Evolutionary conservation across 495 filamentous ascomycete genomes (phyloP).

Genomic region (Pyrenopolyporus hunteri): DNA sequence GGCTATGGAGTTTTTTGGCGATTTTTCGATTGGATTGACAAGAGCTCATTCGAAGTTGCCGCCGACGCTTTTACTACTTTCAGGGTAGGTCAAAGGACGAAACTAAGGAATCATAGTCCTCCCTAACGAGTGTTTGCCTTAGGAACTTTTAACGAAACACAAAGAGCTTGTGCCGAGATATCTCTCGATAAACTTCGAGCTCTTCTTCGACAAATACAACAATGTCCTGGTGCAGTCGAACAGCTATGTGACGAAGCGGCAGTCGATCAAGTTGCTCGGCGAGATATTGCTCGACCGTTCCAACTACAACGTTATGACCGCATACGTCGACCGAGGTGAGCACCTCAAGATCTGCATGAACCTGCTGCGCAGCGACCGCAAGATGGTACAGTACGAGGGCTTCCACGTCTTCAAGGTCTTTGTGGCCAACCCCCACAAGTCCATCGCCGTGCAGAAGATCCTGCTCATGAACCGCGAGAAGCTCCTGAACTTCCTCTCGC

Average conservation of each 20-base stretch:
- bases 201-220: slow-evolving; percentile 94
- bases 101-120: not conserved
- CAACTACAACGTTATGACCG: slow-evolving; percentile 98
- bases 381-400: slow-evolving; percentile 99
- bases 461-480: slow-evolving; percentile 94
- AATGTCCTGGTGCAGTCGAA: slow-evolving; percentile 83
- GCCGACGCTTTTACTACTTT: slow-evolving; percentile 98
- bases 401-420: slow-evolving; percentile 99
- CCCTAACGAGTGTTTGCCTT: not conserved
- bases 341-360: slow-evolving; percentile 99
- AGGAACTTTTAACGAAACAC: slow-evolving; percentile 95
- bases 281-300: slow-evolving; percentile 93
- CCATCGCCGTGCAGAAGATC: slow-evolving; percentile 89
- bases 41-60: slow-evolving; percentile 92
- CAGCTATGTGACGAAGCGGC: slow-evolving; percentile 96
- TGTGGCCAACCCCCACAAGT: slow-evolving; percentile 96
- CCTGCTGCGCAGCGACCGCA: slow-evolving; percentile 87
- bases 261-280: slow-evolving; percentile 95
- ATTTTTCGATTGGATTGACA: slow-evolving; percentile 98
- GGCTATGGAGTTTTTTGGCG: slow-evolving; percentile 91
- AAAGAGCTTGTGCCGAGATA: slow-evolving; percentile 87
- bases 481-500: slow-evolving; percentile 83
- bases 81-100: slow-evolving; percentile 62
- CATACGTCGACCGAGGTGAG: slow-evolving; percentile 92
- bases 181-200: slow-evolving; percentile 81